phyloP scores from a whole-genome alignment of 2,329 filamentous ascomycete genomes.

The Mycosphaerella arachidis region DNA sequence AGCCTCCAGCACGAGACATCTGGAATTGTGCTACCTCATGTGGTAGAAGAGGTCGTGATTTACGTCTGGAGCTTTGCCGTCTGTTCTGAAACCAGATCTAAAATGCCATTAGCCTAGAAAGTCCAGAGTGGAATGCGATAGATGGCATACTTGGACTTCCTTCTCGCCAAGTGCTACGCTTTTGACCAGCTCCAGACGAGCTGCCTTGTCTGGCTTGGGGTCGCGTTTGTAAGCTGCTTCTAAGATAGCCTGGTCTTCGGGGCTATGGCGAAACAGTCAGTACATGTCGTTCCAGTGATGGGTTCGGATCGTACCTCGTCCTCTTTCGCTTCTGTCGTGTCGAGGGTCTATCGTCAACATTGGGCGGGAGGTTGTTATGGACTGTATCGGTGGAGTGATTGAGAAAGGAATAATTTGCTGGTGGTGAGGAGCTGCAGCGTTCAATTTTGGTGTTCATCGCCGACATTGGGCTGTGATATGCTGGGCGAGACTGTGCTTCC shows the following conservation, averaged over 20 bases:
- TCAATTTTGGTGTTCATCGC: background rate
- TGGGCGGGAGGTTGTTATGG: conserved; percentile 49
- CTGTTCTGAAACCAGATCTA: conserved; percentile 99
- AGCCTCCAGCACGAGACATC: conserved; percentile 19
- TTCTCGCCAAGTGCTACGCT: conserved; percentile 88
- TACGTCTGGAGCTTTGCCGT: conserved; percentile 85
- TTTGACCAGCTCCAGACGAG: conserved; percentile 76
- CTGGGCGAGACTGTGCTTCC: background rate
- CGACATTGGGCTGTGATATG: background rate
- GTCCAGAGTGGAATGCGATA: background rate
- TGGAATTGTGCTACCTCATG: conserved; percentile 60
- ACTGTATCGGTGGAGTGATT: conserved; percentile 56
- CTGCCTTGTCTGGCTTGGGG: conserved; percentile 85
- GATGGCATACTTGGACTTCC: conserved; percentile 76
- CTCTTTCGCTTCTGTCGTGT: conserved; percentile 58
- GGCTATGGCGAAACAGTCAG: conserved; percentile 47
- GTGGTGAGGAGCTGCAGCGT: background rate
- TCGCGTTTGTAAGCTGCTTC: conserved; percentile 81
- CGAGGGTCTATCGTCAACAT: conserved; percentile 56
- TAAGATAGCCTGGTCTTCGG: conserved; percentile 82
- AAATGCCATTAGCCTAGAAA: no score
- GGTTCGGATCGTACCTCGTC: conserved; percentile 49
- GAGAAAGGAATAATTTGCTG: conserved; percentile 49
- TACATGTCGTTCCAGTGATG: background rate
- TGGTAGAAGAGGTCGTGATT: conserved; percentile 74